Evolutionary conservation across 371 early-diverging fungal genomes (phyloP).

Genomic region (Syncephalastrum sp.): DNA sequence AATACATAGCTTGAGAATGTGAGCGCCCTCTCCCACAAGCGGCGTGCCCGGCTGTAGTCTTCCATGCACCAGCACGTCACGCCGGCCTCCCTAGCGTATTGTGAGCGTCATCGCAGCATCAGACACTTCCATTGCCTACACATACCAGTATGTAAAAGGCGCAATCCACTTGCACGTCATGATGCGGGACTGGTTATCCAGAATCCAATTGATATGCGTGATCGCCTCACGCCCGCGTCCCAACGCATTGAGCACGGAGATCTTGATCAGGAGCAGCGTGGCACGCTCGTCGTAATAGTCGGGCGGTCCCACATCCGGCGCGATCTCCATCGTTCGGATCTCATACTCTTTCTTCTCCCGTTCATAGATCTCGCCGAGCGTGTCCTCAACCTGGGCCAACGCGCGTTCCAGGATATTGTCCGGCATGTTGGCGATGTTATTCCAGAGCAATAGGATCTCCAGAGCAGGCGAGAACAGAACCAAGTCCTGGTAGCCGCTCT

Average conservation of each 20-base stretch:
- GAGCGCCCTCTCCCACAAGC: conserved; percentile 53
- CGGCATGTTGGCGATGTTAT: conserved; percentile 57
- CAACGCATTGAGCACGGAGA: conserved; percentile 35
- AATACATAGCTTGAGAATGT: conserved; percentile 52
- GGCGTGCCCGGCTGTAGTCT: conserved; percentile 42
- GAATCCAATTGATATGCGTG: conserved; percentile 57
- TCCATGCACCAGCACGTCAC: conserved; percentile 53
- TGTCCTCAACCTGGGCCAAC: conserved; percentile 38
- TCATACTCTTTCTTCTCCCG: conserved; percentile 52
- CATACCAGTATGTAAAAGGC: conserved; percentile 62
- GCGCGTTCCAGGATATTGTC: conserved; percentile 31
- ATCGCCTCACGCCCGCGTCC: conserved; percentile 36
- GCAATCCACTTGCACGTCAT: conserved; percentile 55
- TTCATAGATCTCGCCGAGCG: conserved; percentile 40
- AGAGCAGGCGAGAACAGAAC: conserved; percentile 52
- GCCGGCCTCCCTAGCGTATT: conserved; percentile 52
- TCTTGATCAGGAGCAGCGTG: conserved; percentile 38
- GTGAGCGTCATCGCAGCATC: background rate
- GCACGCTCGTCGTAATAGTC: conserved; percentile 51
- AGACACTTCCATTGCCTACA: background rate
- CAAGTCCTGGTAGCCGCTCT: conserved; percentile 57
- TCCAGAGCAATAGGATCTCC: conserved; percentile 61
- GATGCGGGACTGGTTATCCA: conserved; percentile 53
- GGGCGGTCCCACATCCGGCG: conserved; percentile 37
- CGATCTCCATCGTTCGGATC: conserved; percentile 41